A percentile compares a stretch with the other conserved stretches of the same genome.
phyloP scores from a whole-genome alignment of 306 rosid genomes.

The Oemleria cerasiformis region DNA sequence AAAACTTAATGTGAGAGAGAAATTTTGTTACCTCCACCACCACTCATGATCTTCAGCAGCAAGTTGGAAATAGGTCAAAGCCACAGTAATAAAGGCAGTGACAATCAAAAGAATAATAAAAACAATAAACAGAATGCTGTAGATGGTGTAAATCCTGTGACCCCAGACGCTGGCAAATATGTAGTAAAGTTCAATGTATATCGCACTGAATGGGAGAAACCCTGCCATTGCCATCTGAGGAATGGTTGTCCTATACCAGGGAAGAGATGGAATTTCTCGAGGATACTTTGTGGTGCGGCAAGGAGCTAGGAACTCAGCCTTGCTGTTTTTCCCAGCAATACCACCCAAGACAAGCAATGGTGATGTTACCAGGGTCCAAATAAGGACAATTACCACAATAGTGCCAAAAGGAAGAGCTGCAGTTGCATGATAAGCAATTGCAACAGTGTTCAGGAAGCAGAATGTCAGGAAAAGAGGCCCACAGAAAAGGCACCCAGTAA shows the following conservation, averaged over 20 bases:
- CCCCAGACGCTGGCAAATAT: slow-evolving; percentile 99
- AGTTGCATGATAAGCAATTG: slow-evolving; percentile 88
- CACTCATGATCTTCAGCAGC: slow-evolving; percentile 99
- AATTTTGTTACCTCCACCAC: slow-evolving; percentile 90
- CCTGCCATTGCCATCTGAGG: slow-evolving; percentile 99
- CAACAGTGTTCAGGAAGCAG: slow-evolving; percentile 97
- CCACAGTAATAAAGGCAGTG: slow-evolving; percentile 98
- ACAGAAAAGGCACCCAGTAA: slow-evolving; percentile 95
- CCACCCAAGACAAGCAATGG: slow-evolving; percentile 98
- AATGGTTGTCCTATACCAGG: slow-evolving; percentile 86
- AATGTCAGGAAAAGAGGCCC: slow-evolving; percentile 92
- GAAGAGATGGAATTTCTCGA: slow-evolving; percentile 81
- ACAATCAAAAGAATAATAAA: slow-evolving; percentile 90
- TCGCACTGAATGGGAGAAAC: slow-evolving; percentile 96
- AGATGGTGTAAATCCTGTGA: slow-evolving; percentile 94
- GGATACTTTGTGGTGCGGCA: slow-evolving; percentile 93
- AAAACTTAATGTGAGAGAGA: slow-evolving; percentile 7
- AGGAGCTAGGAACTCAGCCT: slow-evolving; percentile 91
- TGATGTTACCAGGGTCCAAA: slow-evolving; percentile 91
- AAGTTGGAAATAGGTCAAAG: slow-evolving; percentile 95
- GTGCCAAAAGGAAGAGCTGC: slow-evolving; percentile 99
- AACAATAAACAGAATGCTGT: slow-evolving; percentile 93
- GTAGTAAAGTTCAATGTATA: slow-evolving; percentile 95
- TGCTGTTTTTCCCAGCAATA: slow-evolving; percentile 91
- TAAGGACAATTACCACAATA: slow-evolving; percentile 83